These are phyloP conservation scores for Candida boleticola DNA, from an alignment of 805 yeast species.

Conservation along the genomic window DNA sequence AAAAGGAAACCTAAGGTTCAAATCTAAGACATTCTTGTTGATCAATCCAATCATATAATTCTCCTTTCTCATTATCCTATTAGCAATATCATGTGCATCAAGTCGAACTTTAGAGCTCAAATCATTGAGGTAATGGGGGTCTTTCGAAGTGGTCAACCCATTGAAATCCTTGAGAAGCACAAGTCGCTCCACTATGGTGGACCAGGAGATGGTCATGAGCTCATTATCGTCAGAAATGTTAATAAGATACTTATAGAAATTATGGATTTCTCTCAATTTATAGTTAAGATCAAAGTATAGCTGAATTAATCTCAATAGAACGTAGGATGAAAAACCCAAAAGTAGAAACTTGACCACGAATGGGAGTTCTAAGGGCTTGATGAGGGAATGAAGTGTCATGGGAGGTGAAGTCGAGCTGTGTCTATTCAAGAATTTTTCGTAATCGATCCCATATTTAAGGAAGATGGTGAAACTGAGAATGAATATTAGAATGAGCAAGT, in stretches of 20 bases:
- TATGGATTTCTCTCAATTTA: constrained; percentile 68
- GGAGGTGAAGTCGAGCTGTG: constrained; percentile 20
- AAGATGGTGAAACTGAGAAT: constrained; percentile 77
- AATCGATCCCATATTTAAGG: constrained; percentile 79
- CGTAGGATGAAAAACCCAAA: constrained; percentile 57
- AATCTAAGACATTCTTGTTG: constrained; percentile 71
- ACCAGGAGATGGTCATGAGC: constrained; percentile 92
- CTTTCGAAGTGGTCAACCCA: constrained; percentile 47
- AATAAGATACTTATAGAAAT: constrained; percentile 72
- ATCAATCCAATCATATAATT: constrained; percentile 89
- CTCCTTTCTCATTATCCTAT: constrained; percentile 92
- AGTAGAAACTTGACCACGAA: constrained; percentile 53
- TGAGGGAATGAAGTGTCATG: constrained; percentile 32
- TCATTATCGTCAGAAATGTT: constrained; percentile 71
- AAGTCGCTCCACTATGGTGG: constrained; percentile 71
- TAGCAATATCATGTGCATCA: constrained; percentile 93
- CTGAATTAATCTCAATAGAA: constrained; percentile 51
- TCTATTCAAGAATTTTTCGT: constrained; percentile 26
- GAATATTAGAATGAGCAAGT: constrained; percentile 72
- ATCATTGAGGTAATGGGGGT: constrained; percentile 41
- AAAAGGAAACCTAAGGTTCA: constrained; percentile 42
- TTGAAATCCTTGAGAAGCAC: constrained; percentile 77
- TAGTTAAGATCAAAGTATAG: constrained; percentile 56
- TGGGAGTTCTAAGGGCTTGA: constrained; percentile 46
- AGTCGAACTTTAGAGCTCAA: constrained; percentile 69